Percentiles rank a stretch among this genome's conserved stretches.
These are phyloP conservation scores for Stropharia rugosoannulata DNA, from an alignment of 768 basidiomycete genomes.

Conservation along the genomic window DNA sequence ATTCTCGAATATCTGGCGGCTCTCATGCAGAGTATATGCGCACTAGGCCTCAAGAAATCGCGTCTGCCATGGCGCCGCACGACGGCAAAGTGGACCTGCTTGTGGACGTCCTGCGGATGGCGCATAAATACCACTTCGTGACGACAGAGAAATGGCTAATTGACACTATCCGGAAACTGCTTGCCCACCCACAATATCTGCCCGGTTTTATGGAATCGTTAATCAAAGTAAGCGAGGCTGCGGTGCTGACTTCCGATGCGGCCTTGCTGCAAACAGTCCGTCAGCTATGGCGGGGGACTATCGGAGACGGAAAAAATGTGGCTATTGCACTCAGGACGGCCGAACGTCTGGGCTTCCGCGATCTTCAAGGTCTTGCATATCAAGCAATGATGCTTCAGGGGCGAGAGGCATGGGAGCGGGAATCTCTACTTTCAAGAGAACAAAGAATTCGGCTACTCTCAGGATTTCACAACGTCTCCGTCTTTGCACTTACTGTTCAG, in stretches of 20 bases:
- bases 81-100: constrained; percentile 38
- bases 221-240: constrained; percentile 49
- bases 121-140: constrained; percentile 58
- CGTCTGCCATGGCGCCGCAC: constrained; percentile 10
- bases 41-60: constrained; percentile 16
- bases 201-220: constrained; percentile 33
- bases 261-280: constrained; percentile 42
- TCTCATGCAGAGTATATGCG: too few species aligned
- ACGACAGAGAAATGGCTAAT: constrained; percentile 51
- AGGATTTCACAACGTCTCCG: constrained; percentile 49
- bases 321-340: constrained; percentile 43
- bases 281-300: constrained; percentile 45
- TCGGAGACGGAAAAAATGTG: constrained; percentile 40
- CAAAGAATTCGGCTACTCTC: constrained; percentile 53
- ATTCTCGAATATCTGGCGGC: constrained; percentile 8
- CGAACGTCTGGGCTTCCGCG: constrained; percentile 46
- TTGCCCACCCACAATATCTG: constrained; percentile 1
- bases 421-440: constrained; percentile 41
- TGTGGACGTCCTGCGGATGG: constrained; percentile 47
- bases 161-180: constrained; percentile 20
- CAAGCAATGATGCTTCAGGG: constrained; percentile 53
- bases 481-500: constrained; percentile 43
- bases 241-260: constrained; percentile 46
- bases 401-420: constrained; percentile 45
- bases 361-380: constrained; percentile 49